A percentile compares a stretch with the other conserved stretches of the same genome.
Conservation (phyloP, 1,284 basidiomycete species). For the Cryptococcus hybrid region DNA sequence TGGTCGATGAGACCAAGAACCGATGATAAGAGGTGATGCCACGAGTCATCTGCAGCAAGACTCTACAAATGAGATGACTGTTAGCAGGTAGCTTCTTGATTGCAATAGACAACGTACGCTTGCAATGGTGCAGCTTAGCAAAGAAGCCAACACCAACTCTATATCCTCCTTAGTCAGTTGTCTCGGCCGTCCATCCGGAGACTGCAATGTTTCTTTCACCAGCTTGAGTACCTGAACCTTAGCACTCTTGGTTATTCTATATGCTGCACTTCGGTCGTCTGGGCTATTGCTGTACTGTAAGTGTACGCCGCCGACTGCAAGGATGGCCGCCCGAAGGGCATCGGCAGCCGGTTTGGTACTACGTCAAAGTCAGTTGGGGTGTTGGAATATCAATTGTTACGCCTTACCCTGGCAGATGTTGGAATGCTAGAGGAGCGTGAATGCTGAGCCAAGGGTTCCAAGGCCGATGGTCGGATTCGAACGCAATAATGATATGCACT, state of each 20-base stretch:
- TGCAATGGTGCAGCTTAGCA: slow-evolving; percentile 43
- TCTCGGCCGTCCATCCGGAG: slow-evolving; percentile 25
- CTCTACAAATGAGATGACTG: slow-evolving; percentile 12
- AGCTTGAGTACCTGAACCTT: slow-evolving; percentile 29
- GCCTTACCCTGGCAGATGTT: slow-evolving; percentile 35
- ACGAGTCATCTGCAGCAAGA: slow-evolving; percentile 44
- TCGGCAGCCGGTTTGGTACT: slow-evolving; percentile 29
- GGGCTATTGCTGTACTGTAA: slow-evolving; percentile 35
- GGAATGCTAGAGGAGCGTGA: slow-evolving; percentile 43
- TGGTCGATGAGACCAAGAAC: slow-evolving; percentile 38
- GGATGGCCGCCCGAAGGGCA: slow-evolving; percentile 40
- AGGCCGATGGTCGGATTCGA: slow-evolving; percentile 31
- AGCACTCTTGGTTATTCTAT: slow-evolving; percentile 30
- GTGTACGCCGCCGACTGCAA: slow-evolving; percentile 44
- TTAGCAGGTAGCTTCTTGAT: background rate
- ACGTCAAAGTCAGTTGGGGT: background rate
- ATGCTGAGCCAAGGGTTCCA: slow-evolving; percentile 47
- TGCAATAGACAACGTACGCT: slow-evolving; percentile 27
- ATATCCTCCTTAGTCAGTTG: slow-evolving; percentile 32
- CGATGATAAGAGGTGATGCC: slow-evolving; percentile 43
- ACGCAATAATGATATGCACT: slow-evolving; percentile 43
- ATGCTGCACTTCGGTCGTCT: slow-evolving; percentile 32
- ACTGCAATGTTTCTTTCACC: slow-evolving; percentile 25
- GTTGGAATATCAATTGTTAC: background rate
- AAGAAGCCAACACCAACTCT: slow-evolving; percentile 40